Evolutionary conservation across 495 filamentous ascomycete genomes (phyloP).

Genomic region (Penicillium fimorum): DNA sequence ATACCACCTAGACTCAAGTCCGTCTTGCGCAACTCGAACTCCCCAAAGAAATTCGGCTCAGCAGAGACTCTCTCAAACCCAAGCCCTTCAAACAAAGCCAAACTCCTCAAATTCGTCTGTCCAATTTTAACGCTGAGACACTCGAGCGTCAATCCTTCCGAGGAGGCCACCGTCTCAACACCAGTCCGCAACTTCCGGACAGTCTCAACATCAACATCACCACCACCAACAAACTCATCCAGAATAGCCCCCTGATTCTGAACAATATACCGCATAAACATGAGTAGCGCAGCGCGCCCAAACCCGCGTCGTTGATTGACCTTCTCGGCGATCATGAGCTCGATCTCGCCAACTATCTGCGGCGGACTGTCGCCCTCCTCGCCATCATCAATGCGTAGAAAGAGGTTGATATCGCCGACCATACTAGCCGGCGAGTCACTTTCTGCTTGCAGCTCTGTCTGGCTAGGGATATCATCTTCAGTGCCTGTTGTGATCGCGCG

Average conservation of each 20-base stretch:
- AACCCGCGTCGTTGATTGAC: slow-evolving; percentile 59
- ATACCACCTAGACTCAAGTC: slow-evolving; percentile 30
- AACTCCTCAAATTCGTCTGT: slow-evolving; percentile 52
- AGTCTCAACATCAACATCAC: slow-evolving; percentile 18
- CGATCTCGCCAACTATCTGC: slow-evolving; percentile 67
- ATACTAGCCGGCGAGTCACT: slow-evolving; percentile 58
- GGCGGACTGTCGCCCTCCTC: slow-evolving; percentile 41
- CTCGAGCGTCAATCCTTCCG: slow-evolving; percentile 19
- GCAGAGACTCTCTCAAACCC: slow-evolving; percentile 51
- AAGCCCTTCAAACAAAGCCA: slow-evolving; percentile 58
- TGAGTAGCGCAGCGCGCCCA: slow-evolving; percentile 61
- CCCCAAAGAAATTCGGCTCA: slow-evolving; percentile 64
- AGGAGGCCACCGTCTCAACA: slow-evolving; percentile 12
- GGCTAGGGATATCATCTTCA: background rate
- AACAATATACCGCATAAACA: slow-evolving; percentile 66
- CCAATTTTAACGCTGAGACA: slow-evolving; percentile 63
- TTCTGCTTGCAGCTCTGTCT: slow-evolving; percentile 28
- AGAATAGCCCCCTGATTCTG: slow-evolving; percentile 51
- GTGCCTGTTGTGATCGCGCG: slow-evolving; percentile 16
- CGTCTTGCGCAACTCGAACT: slow-evolving; percentile 54
- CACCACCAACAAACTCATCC: slow-evolving; percentile 51
- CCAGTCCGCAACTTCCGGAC: slow-evolving; percentile 20
- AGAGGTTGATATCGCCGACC: slow-evolving; percentile 87
- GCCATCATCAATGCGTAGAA: slow-evolving; percentile 58
- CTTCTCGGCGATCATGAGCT: slow-evolving; percentile 80